Conservation (phyloP, 495 filamentous ascomycete species). For the Aspergillus olivimuriae region DNA sequence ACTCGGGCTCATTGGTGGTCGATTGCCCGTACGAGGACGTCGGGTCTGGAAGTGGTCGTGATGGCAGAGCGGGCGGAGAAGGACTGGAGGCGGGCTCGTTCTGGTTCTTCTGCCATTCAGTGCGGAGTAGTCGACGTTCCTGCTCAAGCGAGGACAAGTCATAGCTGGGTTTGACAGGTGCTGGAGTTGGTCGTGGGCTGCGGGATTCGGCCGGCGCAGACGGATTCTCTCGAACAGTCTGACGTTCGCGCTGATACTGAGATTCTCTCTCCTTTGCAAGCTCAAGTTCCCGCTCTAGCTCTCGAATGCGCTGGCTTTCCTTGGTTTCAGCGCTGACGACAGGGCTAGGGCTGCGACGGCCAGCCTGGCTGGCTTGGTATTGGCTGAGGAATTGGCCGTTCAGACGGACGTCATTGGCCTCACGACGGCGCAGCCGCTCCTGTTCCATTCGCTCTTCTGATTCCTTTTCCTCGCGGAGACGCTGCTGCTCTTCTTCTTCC, state of each 20-base stretch:
- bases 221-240: conserved; percentile 43
- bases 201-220: conserved; percentile 32
- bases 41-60: conserved; percentile 29
- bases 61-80: conserved; percentile 15
- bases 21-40: conserved; percentile 12
- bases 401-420: conserved; percentile 57
- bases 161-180: conserved; percentile 50
- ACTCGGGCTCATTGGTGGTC: too few species aligned
- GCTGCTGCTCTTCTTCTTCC: conserved; percentile 73
- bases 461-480: conserved; percentile 67
- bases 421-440: conserved; percentile 57
- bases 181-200: conserved; percentile 35
- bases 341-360: conserved; percentile 1
- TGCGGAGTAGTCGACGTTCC: conserved; percentile 67
- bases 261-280: conserved; percentile 78
- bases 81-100: conserved; percentile 27
- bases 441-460: conserved; percentile 58
- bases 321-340: conserved; percentile 28
- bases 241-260: conserved; percentile 75
- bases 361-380: conserved; percentile 57
- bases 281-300: conserved; percentile 82
- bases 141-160: conserved; percentile 65
- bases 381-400: conserved; percentile 82
- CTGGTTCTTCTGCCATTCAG: conserved; percentile 57
- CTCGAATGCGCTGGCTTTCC: conserved; percentile 61